A percentile compares a stretch with the other conserved stretches of the same genome.
These are phyloP conservation scores for Apiospora sp. DNA, from an alignment of 2,329 filamentous ascomycete genomes.

Conservation along the genomic window DNA sequence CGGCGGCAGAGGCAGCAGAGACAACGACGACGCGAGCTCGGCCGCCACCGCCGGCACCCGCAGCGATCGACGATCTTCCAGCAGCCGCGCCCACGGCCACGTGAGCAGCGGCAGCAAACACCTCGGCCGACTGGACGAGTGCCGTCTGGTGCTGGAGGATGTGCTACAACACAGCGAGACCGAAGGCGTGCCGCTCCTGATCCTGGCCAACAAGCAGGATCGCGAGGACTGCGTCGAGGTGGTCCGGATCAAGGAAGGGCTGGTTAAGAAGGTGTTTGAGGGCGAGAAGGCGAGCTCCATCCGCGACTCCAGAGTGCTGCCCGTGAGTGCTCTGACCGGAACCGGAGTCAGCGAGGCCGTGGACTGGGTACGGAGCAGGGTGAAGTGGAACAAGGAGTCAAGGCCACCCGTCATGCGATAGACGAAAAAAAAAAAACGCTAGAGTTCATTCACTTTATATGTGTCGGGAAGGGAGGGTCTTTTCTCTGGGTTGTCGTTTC, in stretches of 20 bases:
- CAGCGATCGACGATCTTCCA: background rate
- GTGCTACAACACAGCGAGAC: slow-evolving; percentile 88
- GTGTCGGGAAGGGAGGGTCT: background rate
- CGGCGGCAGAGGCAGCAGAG: slow-evolving; percentile 30
- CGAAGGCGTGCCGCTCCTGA: slow-evolving; percentile 88
- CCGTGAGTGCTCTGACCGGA: slow-evolving; percentile 88
- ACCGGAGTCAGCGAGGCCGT: slow-evolving; percentile 92
- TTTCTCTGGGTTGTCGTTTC: slow-evolving; percentile 22
- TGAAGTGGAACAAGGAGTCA: slow-evolving; percentile 96
- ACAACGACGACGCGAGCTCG: slow-evolving; percentile 47
- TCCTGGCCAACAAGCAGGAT: slow-evolving; percentile 98
- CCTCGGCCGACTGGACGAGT: slow-evolving; percentile 81
- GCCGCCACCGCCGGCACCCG: slow-evolving; percentile 44
- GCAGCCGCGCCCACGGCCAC: slow-evolving; percentile 4
- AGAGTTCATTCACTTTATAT: background rate
- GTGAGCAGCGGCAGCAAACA: slow-evolving; percentile 69
- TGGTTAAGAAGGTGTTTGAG: slow-evolving; percentile 95
- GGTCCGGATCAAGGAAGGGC: slow-evolving; percentile 93
- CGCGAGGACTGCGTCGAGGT: slow-evolving; percentile 97
- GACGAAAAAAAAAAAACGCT: background rate
- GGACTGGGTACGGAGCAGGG: slow-evolving; percentile 92
- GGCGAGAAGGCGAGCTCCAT: slow-evolving; percentile 87
- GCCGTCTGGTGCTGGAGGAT: slow-evolving; percentile 85
- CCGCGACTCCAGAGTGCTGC: slow-evolving; percentile 88
- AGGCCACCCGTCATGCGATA: slow-evolving; percentile 92